Evolutionary conservation across 768 basidiomycete species (phyloP).

Genomic region (Atractiella rhizophila): DNA sequence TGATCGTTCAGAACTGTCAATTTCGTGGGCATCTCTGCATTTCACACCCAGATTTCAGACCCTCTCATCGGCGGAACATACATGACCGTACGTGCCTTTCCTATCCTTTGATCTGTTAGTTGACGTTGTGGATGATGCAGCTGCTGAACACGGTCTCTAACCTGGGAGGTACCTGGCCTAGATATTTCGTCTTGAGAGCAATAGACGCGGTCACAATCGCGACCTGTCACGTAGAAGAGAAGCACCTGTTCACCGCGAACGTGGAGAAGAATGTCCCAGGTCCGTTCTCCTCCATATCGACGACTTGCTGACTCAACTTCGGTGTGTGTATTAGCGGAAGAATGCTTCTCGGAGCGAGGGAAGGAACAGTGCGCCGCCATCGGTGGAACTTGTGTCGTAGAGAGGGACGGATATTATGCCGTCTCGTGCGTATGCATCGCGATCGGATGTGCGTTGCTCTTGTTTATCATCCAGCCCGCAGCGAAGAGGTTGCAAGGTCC

Average conservation of each 20-base stretch:
- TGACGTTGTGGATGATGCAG: constrained; percentile 24
- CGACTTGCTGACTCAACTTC: constrained; percentile 6
- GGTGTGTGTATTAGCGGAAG: constrained; percentile 31
- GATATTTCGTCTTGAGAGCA: constrained; percentile 86
- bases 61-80: constrained; percentile 94
- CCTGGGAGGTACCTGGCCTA: constrained; percentile 94
- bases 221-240: constrained; percentile 44
- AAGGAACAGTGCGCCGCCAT: constrained; percentile 48
- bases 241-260: too few relatives aligned
- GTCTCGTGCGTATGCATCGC: constrained; percentile 52
- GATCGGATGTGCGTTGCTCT: constrained; percentile 46
- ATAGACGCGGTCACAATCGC: constrained; percentile 73
- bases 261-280: constrained; percentile 19
- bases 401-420: constrained; percentile 76
- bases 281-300: constrained; percentile 23
- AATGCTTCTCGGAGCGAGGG: constrained; percentile 82
- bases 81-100: constrained; percentile 56
- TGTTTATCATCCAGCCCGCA: constrained; percentile 56
- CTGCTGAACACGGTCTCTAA: constrained; percentile 86
- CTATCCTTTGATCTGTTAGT: not conserved
- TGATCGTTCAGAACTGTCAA: constrained; percentile 70
- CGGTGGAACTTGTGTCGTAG: constrained; percentile 54
- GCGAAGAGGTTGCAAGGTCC: constrained; percentile 63
- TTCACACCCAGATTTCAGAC: constrained; percentile 88
- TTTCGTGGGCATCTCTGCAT: constrained; percentile 96